Evolutionary conservation across 1,139 yeast species (phyloP), one percentile per base, ranked within the genome.

Genomic region (Geotrichum restrictum): DNA sequence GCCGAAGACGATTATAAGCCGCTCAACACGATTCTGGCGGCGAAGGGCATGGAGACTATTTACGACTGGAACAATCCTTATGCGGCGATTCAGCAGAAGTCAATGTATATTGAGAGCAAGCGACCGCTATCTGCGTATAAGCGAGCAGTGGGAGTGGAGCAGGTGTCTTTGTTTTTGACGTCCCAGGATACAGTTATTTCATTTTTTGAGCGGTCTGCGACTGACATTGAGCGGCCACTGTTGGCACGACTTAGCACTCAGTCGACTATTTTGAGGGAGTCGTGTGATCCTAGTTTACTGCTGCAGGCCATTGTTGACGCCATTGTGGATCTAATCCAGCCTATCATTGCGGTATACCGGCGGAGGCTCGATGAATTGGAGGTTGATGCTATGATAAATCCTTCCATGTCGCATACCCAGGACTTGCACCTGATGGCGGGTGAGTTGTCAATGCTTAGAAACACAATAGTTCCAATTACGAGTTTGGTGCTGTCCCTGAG

Each of bases 281-380:
- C 79, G 0, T 69, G 75, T 52, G 82, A 78, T 59, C 69, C 81
- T 0, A 74, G 80, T 0, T 69, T 77, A 18, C 65, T 79, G 34
- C 67, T 79, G n/a, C 81, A 79, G 57, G 78, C 81, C 1, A 69
- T 79, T 8, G 60, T 79, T 13, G 83, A 79, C 62, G 73, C 80
- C 2, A 67, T 74, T 24, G 81, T 79, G 6, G 83, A 82, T 62
- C 67, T 82, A 53, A 74, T 86, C 1, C 79, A 79, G 57, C 80
- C 81, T 6, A 77, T 84, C 41, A 73, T 85, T 11, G 70, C 80
- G 0, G 80, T 80, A 8, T 83, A 80, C 62, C 73, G 79, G 47
- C 66, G 74, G 43, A 62, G 78, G 45, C 61, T 79, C 33, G 72
- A 71, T 49, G 79, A 75, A 49, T 71, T 78, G 29, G 82, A 79